Evolutionary conservation across 2,329 filamentous ascomycete species (phyloP), one percentile per base, ranked within the genome.

Genomic region (Fusarium robinianum): DNA sequence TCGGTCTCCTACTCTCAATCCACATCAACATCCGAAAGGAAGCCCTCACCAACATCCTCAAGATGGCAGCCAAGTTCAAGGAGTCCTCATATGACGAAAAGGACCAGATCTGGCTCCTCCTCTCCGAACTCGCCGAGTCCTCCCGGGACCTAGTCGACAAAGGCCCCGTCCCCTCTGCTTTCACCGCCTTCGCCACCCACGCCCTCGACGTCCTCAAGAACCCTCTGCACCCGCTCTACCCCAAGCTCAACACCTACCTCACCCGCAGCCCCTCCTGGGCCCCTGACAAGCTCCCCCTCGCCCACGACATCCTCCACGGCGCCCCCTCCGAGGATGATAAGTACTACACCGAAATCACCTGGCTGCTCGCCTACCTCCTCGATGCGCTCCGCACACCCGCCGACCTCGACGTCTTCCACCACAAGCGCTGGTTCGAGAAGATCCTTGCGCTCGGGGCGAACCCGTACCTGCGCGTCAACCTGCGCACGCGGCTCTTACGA

Each of bases 241-340:
- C 83, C 45, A 96, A 96, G 64, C 73, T 94, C 68, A 96, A 95
- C 71, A 75, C 78, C 5, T 96, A 91, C 65, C 79, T 97, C 23
- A 88, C 88, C 15, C 83, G 83, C 37, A 80, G 83, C 0, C 91
- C 92, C 1, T 68, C 76, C 16, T 97, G 92, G 92, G 77, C 84
- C 9, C 63, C 84, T 12, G 81, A 88, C 46, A 84, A 82, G 62
- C 80, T 94, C 16, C 79, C 94, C 6, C 75, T 92, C n/a, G 81
- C 82, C 16, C 76, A 80, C 55, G 76, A 79, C 51, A 73, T 85
- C 37, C 70, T 85, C 8, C 75, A 81, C 45, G 78, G 83, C 38
- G 79, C 84, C 49, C 87, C 90, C 1, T 82, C 81, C 16, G 77
- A 87, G 34, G 87, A 91, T 56, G 87, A 90, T 61, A 77, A 77